Conservation (phyloP, 495 filamentous ascomycete species). For the Aspergillus conjunctus region DNA sequence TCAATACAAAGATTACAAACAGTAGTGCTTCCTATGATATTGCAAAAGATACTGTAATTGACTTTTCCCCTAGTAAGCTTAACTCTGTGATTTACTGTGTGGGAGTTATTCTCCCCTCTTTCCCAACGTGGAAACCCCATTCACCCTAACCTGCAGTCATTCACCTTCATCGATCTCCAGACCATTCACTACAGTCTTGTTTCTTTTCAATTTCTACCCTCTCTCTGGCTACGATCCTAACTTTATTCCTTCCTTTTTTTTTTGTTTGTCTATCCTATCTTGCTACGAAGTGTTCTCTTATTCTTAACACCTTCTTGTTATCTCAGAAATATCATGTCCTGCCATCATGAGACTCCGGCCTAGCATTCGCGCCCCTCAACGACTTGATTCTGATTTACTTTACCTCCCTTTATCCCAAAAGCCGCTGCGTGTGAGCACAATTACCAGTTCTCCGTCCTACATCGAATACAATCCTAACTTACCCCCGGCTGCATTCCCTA, state of each 20-base stretch:
- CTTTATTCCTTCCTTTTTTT: background rate
- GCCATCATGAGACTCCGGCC: conserved; percentile 28
- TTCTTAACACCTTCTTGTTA: background rate
- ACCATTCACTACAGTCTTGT: background rate
- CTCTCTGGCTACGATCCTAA: background rate
- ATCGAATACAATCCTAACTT: conserved; percentile 45
- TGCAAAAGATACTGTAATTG: too few species aligned
- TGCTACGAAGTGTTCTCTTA: background rate
- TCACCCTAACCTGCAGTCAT: too few species aligned
- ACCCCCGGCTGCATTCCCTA: conserved; percentile 49
- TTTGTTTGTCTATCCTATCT: background rate
- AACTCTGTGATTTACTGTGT: too few species aligned
- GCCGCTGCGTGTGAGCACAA: conserved; percentile 7
- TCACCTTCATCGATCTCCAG: background rate
- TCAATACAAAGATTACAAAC: too few species aligned
- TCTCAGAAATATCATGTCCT: background rate
- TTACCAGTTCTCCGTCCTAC: conserved; percentile 1
- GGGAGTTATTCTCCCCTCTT: too few species aligned
- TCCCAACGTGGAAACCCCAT: too few species aligned
- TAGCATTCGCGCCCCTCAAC: conserved; percentile 24
- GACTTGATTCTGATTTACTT: conserved; percentile 24
- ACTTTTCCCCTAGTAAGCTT: too few species aligned
- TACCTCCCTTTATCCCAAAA: conserved; percentile 9
- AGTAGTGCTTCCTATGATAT: too few species aligned
- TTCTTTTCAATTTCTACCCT: too few species aligned